Evolutionary conservation across 2,329 filamentous ascomycete genomes (phyloP).

Genomic region (Hymenoscyphus albidus): DNA sequence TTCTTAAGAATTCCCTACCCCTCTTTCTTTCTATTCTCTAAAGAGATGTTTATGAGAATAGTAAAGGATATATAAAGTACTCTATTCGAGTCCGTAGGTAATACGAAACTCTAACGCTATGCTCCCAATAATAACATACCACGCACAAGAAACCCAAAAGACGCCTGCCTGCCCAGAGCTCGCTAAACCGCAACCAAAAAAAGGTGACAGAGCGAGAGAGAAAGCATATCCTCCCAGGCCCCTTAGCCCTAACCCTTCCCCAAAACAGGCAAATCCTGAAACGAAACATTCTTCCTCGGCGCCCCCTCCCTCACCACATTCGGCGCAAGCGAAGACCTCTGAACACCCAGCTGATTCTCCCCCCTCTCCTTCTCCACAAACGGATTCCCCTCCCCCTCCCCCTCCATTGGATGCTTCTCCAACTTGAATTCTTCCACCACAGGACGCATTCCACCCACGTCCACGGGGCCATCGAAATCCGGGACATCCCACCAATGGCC

Average conservation of each 20-base stretch:
- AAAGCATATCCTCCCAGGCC: no score
- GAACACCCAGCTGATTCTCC: neutral
- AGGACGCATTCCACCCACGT: conserved; percentile 22
- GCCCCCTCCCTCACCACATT: neutral
- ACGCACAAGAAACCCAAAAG: conserved; percentile 11
- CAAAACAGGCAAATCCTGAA: conserved; percentile 5
- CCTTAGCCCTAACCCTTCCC: neutral
- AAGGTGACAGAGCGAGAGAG: neutral
- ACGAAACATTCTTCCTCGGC: neutral
- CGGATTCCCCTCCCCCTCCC: conserved; percentile 1
- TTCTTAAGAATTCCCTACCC: no score
- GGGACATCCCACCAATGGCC: conserved; percentile 36
- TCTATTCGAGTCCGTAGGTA: no score
- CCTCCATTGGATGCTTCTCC: conserved; percentile 20
- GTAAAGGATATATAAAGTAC: no score
- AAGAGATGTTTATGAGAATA: no score
- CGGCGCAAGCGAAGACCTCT: neutral
- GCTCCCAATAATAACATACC: conserved; percentile 29
- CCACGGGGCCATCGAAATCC: conserved; percentile 14
- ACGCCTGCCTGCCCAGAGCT: neutral
- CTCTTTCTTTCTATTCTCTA: no score
- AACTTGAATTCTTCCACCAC: conserved; percentile 24
- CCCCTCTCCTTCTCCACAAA: neutral
- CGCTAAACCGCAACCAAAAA: neutral
- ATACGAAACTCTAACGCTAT: neutral